Evolutionary conservation across 2,329 filamentous ascomycete species (phyloP).

Genomic region (Chaetoscypha palmicola): DNA sequence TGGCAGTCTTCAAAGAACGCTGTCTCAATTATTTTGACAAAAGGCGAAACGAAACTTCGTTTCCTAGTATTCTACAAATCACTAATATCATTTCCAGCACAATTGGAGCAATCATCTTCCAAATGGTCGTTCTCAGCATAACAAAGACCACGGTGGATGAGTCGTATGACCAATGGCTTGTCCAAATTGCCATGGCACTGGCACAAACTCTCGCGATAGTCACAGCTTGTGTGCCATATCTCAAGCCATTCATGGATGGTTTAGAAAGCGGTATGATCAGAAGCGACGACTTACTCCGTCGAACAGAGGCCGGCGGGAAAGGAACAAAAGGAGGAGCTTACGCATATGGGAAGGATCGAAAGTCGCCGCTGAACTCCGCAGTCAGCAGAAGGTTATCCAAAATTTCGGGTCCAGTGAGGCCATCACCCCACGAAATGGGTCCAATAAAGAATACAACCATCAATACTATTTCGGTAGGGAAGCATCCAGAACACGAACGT

Average conservation of each 20-base stretch:
- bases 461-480: neutral
- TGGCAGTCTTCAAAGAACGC: too few relatives aligned
- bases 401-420: neutral
- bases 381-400: neutral
- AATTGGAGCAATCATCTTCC: conserved; percentile 1
- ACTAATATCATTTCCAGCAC: neutral
- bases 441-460: neutral
- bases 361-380: neutral
- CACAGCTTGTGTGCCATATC: conserved; percentile 15
- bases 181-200: conserved; percentile 4
- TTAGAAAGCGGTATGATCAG: conserved; percentile 12
- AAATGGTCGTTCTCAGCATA: neutral
- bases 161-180: conserved; percentile 2
- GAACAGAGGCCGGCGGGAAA: neutral
- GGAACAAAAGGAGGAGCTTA: neutral
- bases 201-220: conserved; percentile 10
- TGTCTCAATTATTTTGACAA: too few relatives aligned
- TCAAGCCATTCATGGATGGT: conserved; percentile 15
- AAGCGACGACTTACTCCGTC: conserved; percentile 6
- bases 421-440: conserved; percentile 1
- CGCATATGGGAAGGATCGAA: neutral
- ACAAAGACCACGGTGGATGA: neutral
- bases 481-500: neutral
- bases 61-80: too few relatives aligned
- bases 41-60: too few relatives aligned